phyloP scores from a whole-genome alignment of 495 filamentous ascomycete genomes.

The Trypethelium eluteriae region DNA sequence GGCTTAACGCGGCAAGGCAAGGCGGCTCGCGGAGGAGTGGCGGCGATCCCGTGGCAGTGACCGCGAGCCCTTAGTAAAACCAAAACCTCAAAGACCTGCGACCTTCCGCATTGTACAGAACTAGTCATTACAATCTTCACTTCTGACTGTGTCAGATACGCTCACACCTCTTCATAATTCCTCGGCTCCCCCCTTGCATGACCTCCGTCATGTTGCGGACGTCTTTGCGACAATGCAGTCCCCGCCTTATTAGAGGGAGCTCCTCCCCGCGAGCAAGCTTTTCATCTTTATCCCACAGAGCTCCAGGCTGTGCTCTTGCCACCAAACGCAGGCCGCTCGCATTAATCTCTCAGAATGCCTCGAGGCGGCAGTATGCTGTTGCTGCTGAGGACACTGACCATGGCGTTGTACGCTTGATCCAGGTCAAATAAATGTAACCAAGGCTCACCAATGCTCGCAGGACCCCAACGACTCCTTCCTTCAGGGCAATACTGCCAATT shows the following conservation, averaged over 20 bases:
- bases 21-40: background rate
- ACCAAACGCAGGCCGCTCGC: constrained; percentile 47
- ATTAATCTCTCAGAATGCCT: constrained; percentile 38
- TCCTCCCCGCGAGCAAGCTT: constrained; percentile 25
- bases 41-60: background rate
- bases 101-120: too few relatives aligned
- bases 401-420: constrained; percentile 41
- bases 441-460: constrained; percentile 33
- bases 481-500: constrained; percentile 90
- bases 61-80: too few relatives aligned
- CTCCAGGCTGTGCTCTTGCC: constrained; percentile 33
- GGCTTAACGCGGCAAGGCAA: background rate
- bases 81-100: too few relatives aligned
- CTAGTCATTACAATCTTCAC: background rate
- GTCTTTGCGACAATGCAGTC: constrained; percentile 32
- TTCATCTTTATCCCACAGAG: constrained; percentile 24
- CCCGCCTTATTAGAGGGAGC: constrained; percentile 28
- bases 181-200: background rate
- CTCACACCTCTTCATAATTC: background rate
- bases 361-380: constrained; percentile 48
- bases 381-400: constrained; percentile 48
- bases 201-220: constrained; percentile 35
- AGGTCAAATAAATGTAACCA: background rate
- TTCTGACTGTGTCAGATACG: background rate
- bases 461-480: constrained; percentile 93